A percentile compares a stretch with the other conserved stretches of the same genome.
Evolutionary conservation across 1,284 basidiomycete species (phyloP).

Genomic region (Agroathelia rolfsii): DNA sequence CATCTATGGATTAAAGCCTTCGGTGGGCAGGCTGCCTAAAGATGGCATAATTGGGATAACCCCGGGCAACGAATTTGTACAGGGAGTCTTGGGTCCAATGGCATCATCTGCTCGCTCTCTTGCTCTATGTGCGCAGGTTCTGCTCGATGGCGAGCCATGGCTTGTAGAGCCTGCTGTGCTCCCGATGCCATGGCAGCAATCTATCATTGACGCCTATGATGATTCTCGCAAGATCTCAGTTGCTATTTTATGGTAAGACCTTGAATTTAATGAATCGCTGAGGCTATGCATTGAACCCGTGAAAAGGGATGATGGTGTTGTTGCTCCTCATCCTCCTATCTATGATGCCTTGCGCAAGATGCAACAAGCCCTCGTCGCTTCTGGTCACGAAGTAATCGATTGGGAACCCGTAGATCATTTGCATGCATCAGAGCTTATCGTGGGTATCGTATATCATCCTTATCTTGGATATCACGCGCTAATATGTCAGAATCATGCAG

Average conservation of each 20-base stretch:
- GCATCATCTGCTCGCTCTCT: conserved; percentile 41
- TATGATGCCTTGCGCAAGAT: conserved; percentile 32
- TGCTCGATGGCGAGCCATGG: conserved; percentile 45
- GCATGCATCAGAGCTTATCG: conserved; percentile 40
- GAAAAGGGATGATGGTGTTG: conserved; percentile 49
- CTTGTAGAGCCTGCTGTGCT: conserved; percentile 39
- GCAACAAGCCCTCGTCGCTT: conserved; percentile 31
- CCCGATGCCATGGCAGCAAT: conserved; percentile 43
- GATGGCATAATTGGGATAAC: conserved; percentile 40
- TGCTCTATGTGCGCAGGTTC: conserved; percentile 40
- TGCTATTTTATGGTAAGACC: conserved; percentile 48
- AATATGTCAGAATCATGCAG: too few species aligned
- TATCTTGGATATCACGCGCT: too few species aligned
- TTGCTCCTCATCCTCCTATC: conserved; percentile 46
- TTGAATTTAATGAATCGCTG: conserved; percentile 45
- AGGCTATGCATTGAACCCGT: conserved; percentile 52
- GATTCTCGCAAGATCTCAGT: conserved; percentile 37
- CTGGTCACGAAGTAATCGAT: conserved; percentile 44
- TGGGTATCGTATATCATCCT: conserved; percentile 16
- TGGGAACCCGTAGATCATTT: conserved; percentile 37
- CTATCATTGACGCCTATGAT: conserved; percentile 23
- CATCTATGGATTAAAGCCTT: conserved; percentile 47
- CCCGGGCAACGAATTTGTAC: conserved; percentile 44
- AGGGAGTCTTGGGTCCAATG: conserved; percentile 45
- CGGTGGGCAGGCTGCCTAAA: conserved; percentile 39